Evolutionary conservation across 2,329 filamentous ascomycete genomes (phyloP).

Genomic region (Alternaria gaisen): DNA sequence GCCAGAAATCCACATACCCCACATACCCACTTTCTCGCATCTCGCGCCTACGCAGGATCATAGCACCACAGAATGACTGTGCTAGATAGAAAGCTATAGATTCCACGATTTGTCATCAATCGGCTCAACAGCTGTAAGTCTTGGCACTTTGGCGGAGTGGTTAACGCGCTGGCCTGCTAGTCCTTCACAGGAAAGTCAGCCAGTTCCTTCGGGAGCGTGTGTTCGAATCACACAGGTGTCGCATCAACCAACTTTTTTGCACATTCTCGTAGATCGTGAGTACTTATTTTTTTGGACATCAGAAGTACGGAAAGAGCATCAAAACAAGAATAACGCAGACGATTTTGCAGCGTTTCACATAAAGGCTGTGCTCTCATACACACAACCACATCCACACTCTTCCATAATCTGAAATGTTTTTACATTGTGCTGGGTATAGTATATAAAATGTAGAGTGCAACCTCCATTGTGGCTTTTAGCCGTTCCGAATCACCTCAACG

Average conservation of each 20-base stretch:
- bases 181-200: constrained; percentile 27
- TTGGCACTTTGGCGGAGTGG: constrained; percentile 27
- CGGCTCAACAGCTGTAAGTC: not conserved
- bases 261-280: no score
- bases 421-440: not conserved
- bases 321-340: not conserved
- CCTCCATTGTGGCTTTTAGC: not conserved
- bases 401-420: not conserved
- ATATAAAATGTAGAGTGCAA: not conserved
- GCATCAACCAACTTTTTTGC: constrained; percentile 21
- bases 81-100: accelerated
- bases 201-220: constrained; percentile 42
- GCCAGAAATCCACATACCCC: not conserved
- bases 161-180: constrained; percentile 41
- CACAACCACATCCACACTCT: not conserved
- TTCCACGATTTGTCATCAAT: not conserved
- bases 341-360: not conserved
- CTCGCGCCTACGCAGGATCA: accelerated
- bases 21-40: not conserved
- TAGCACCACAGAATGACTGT: not conserved
- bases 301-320: not conserved
- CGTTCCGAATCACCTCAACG: constrained; percentile 16
- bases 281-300: not conserved
- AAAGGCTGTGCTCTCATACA: no score
- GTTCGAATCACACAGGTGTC: constrained; percentile 43